Conservation (phyloP, 2,329 filamentous ascomycete genomes). For the Ciborinia camelliae region DNA sequence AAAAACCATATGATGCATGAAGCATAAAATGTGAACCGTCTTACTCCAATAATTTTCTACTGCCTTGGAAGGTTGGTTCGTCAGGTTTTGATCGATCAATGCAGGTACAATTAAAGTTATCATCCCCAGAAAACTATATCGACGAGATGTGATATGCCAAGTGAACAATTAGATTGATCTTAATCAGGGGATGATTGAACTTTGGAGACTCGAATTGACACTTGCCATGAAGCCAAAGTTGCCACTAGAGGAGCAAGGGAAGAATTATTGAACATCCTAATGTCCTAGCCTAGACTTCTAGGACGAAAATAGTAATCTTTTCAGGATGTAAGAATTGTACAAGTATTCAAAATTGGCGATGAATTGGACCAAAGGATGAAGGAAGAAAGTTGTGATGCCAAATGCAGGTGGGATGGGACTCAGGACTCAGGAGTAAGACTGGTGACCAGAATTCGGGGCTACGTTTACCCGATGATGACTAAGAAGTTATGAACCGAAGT, state of each 20-base stretch:
- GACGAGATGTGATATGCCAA: neutral
- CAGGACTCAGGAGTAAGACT: no score
- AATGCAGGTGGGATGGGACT: no score
- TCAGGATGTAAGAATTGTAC: no score
- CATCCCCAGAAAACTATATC: neutral
- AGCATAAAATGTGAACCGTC: neutral
- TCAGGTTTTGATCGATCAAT: conserved; percentile 4
- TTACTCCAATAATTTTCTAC: neutral
- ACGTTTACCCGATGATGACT: conserved; percentile 7
- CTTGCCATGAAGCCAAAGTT: conserved; percentile 1
- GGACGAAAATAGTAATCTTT: neutral
- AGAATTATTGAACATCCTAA: neutral
- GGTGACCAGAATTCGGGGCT: neutral
- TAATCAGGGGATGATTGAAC: neutral
- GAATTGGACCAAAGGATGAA: neutral
- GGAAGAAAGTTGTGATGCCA: neutral
- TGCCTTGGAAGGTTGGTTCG: neutral
- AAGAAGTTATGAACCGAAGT: neutral
- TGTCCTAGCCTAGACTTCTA: neutral
- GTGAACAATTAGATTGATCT: neutral
- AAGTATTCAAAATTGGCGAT: neutral
- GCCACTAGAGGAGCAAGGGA: conserved; percentile 7
- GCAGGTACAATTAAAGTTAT: conserved; percentile 2
- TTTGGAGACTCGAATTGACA: neutral
- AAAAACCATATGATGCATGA: neutral